A percentile compares a stretch with the other conserved stretches of the same genome.
phyloP scores from a whole-genome alignment of 2,329 filamentous ascomycete genomes.

The Botrytis pseudocinerea region DNA sequence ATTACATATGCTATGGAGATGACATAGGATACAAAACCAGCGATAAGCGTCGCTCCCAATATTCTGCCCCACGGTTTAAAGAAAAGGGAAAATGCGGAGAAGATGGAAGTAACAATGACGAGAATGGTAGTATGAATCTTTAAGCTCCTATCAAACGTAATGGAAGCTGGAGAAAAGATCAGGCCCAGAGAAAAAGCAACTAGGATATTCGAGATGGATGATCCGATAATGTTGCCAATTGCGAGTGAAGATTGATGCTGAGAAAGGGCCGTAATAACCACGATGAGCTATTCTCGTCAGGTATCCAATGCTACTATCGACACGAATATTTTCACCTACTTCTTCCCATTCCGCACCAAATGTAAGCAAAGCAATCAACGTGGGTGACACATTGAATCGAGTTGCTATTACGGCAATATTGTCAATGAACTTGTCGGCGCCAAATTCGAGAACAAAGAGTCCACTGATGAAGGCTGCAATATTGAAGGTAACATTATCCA shows the following conservation, averaged over 20 bases:
- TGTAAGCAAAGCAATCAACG: conserved; percentile 53
- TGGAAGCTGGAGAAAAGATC: conserved; percentile 43
- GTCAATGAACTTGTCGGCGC: too few species aligned
- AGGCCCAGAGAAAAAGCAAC: conserved; percentile 57
- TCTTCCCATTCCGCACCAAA: conserved; percentile 58
- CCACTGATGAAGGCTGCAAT: too few species aligned
- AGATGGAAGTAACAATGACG: conserved; percentile 46
- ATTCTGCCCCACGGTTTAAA: conserved; percentile 40
- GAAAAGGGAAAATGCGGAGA: conserved; percentile 41
- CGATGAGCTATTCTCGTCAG: conserved; percentile 45
- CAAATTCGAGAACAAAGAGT: too few species aligned
- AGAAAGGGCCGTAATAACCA: conserved; percentile 50
- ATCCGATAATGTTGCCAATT: conserved; percentile 56
- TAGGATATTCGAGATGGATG: conserved; percentile 55
- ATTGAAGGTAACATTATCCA: too few species aligned
- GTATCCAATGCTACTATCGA: neutral
- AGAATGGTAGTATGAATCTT: conserved; percentile 49
- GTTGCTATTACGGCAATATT: conserved; percentile 46
- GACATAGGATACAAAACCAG: conserved; percentile 48
- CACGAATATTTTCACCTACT: conserved; percentile 38
- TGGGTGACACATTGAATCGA: conserved; percentile 48
- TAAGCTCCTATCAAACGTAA: conserved; percentile 50
- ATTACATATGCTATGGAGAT: conserved; percentile 49
- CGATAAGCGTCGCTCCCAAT: conserved; percentile 45
- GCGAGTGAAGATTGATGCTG: conserved; percentile 50